Evolutionary conservation across 2,329 filamentous ascomycete genomes (phyloP).

Genomic region (Phaeosphaeriaceae sp.): DNA sequence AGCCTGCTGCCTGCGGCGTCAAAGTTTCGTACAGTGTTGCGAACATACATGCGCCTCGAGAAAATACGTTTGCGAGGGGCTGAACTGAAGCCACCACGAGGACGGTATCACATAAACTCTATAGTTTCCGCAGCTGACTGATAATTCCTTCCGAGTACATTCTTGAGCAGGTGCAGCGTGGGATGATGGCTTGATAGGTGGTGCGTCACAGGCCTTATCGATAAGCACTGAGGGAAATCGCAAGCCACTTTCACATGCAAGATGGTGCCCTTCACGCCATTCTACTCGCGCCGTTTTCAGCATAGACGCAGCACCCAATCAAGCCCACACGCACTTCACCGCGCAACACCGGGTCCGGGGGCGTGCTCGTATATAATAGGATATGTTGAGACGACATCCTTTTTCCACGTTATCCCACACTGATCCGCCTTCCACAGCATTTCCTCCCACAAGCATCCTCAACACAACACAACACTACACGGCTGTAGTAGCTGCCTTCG

Average conservation of each 20-base stretch:
- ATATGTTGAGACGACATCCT: constrained; percentile 13
- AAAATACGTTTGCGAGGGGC: background rate
- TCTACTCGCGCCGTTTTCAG: constrained; percentile 32
- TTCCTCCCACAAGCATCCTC: background rate
- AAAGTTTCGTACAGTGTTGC: constrained; percentile 24
- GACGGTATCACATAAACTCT: background rate
- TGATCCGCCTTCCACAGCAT: constrained; percentile 14
- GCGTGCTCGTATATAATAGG: constrained; percentile 35
- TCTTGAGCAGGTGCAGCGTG: background rate
- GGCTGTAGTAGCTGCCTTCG: constrained; percentile 11
- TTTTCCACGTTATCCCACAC: constrained; percentile 19
- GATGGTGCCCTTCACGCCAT: constrained; percentile 12
- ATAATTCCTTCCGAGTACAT: background rate
- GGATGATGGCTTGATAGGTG: background rate
- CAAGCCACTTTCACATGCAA: constrained; percentile 35
- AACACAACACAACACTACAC: constrained; percentile 9
- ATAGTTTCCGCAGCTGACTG: background rate
- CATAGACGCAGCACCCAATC: constrained; percentile 17
- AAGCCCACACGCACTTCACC: constrained; percentile 24
- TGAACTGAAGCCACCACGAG: background rate
- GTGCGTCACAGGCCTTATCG: constrained; percentile 22
- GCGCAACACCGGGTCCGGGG: constrained; percentile 15
- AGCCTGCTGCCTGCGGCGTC: constrained; percentile 20
- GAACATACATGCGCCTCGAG: constrained; percentile 5
- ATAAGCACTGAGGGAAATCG: constrained; percentile 14